Conservation (phyloP, 169 alveolate species). For the Cryptosporidium parvum region DNA sequence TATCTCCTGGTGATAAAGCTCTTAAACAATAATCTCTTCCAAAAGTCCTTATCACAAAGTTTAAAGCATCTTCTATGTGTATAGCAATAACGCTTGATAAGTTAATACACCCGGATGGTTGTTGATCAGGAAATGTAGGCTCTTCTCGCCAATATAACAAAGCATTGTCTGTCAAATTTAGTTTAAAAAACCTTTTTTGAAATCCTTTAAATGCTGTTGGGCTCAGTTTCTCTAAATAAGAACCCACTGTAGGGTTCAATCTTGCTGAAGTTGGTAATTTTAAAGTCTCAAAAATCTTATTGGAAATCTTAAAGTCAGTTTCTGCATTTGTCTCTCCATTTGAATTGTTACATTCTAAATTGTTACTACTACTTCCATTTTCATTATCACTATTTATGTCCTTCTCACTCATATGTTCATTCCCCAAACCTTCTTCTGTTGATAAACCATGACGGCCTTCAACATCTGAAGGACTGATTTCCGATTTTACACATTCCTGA, state of each 20-base stretch:
- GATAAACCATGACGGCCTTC: not conserved
- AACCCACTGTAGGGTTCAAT: conserved; percentile 63
- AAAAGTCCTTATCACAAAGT: conserved; percentile 58
- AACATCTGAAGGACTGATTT: not conserved
- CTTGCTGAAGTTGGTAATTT: conserved; percentile 61
- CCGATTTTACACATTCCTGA: not conserved
- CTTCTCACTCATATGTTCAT: not conserved
- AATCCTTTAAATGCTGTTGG: conserved; percentile 73
- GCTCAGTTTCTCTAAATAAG: conserved; percentile 58
- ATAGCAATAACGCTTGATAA: conserved; percentile 55
- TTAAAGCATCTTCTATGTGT: conserved; percentile 66
- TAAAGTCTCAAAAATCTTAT: conserved; percentile 34
- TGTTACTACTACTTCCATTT: not conserved
- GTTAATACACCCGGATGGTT: conserved; percentile 60
- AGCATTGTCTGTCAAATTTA: conserved; percentile 68
- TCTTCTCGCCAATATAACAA: conserved; percentile 73
- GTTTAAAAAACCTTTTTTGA: conserved; percentile 53
- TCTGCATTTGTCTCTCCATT: not conserved
- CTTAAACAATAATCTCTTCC: conserved; percentile 68
- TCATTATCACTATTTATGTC: not conserved
- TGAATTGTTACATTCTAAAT: not conserved
- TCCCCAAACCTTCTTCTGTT: not conserved
- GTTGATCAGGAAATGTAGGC: conserved; percentile 70
- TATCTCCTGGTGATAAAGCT: conserved; percentile 71
- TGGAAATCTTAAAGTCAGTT: not conserved